Evolutionary conservation across 2,329 filamentous ascomycete genomes (phyloP), one percentile per base, ranked within the genome.

Genomic region (Bipolaris oryzae): DNA sequence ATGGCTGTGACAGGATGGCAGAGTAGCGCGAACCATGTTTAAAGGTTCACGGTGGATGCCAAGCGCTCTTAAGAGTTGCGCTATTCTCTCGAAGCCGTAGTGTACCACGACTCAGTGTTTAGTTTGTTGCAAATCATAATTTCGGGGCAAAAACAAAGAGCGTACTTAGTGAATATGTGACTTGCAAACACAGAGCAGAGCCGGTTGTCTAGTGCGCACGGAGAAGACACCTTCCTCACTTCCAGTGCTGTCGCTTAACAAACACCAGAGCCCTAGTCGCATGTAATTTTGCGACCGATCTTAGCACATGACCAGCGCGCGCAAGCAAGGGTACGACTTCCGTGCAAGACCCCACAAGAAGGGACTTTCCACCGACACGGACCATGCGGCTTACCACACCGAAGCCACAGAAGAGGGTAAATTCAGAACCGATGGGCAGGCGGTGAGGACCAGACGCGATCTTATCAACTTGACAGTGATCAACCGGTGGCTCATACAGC

Each of bases 401-500:
- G 43, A 41, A 34, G 18, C 48, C 42, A 35, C 35, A 37, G 13
- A 16, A 47, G 34, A 50, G 11, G 38, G 33, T 21, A 43, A 16
- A 50, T 38, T 49, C 23, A 28, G 20, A 16, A 23, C 5, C 35
- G 38, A n/a, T 35, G 45, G 28, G 38, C 39, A 47, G 53, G 46
- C 46, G 46, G 46, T 55, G 39, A 55, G 50, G 35, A 16, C 13
- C n/a, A 21, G 39, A 16, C 51, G 20, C 13, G 16, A 47, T 42
- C 37, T 50, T 48, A 44, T 50, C 31, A 31, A 37, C n/a, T 13
- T 45, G 45, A 44, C 23, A 48, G 16, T 42, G 31, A 47, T 43
- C 53, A 56, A 37, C 54, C 49, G 31, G 42, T 53, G 54, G 49
- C 43, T 53, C 43, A 47, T 43, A 42, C 31, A 35, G 31, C 41